A percentile compares a stretch with the other conserved stretches of the same genome.
These are phyloP conservation scores for Russula sp. DNA, from an alignment of 768 basidiomycete species.

Conservation along the genomic window DNA sequence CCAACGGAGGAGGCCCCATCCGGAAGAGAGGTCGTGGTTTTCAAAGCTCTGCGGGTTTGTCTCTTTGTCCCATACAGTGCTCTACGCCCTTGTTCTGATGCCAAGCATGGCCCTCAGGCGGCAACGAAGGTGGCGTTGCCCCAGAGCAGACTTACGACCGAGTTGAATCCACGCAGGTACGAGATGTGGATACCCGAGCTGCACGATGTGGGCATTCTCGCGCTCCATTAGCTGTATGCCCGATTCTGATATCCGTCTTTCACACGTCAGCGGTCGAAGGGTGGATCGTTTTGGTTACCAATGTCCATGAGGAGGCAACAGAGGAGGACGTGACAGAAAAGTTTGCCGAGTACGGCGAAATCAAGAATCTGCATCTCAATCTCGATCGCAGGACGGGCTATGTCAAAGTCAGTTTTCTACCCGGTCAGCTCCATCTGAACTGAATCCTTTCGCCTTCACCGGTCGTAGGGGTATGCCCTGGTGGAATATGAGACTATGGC, in stretches of 20 bases:
- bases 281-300: conserved; percentile 96
- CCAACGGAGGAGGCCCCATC: conserved; percentile 57
- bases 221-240: conserved; percentile 10
- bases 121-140: conserved; percentile 51
- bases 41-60: conserved; percentile 58
- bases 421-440: neutral
- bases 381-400: conserved; percentile 96
- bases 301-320: conserved; percentile 96
- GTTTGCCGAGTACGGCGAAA: conserved; percentile 94
- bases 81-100: neutral
- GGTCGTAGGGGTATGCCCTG: conserved; percentile 83
- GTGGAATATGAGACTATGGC: conserved; percentile 96
- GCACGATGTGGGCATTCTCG: conserved; percentile 67
- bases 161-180: conserved; percentile 56
- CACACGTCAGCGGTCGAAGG: conserved; percentile 80
- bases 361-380: conserved; percentile 96
- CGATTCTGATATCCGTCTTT: conserved; percentile 8
- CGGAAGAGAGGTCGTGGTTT: conserved; percentile 82
- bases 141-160: conserved; percentile 75
- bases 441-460: neutral
- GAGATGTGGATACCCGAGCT: conserved; percentile 66
- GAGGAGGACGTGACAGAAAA: conserved; percentile 97
- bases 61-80: neutral
- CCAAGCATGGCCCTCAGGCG: conserved; percentile 37
- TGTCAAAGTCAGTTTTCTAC: conserved; percentile 68